phyloP scores from a whole-genome alignment of 129 eudicot genomes.

The Arctium minus region DNA sequence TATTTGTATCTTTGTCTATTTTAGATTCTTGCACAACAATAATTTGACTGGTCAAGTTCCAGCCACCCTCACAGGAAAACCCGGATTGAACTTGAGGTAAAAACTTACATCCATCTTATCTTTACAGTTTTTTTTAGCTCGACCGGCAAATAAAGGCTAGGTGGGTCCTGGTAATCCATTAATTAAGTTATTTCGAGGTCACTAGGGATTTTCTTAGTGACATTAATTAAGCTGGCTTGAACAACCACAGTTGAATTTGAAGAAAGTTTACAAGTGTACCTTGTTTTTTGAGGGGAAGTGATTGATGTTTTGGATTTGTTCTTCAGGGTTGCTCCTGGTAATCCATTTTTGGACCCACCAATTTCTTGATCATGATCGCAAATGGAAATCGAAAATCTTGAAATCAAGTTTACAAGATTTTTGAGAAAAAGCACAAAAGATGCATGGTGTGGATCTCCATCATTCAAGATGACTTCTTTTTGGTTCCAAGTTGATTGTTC shows the following conservation, averaged over 20 bases:
- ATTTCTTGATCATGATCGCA: constrained; percentile 20
- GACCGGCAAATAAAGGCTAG: neutral
- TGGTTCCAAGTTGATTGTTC: neutral
- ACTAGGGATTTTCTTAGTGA: neutral
- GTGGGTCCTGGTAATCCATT: no score
- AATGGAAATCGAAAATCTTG: neutral
- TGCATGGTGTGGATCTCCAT: neutral
- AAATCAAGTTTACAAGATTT: constrained; percentile 22
- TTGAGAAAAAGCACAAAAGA: constrained; percentile 2
- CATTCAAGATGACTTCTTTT: constrained; percentile 12
- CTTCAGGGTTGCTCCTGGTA: constrained; percentile 64
- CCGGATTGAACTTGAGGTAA: constrained; percentile 59
- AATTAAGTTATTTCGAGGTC: no score
- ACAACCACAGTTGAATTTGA: neutral
- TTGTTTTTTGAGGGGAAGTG: neutral
- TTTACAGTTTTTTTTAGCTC: neutral
- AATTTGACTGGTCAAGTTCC: constrained; percentile 81
- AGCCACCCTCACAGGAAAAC: constrained; percentile 40
- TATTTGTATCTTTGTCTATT: neutral
- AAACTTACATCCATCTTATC: neutral
- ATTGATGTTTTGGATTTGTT: constrained; percentile 13
- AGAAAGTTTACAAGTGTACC: neutral
- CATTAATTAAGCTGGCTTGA: no score
- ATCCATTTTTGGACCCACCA: constrained; percentile 57
- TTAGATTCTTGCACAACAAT: constrained; percentile 71